Base-by-base conservation (phyloP, 306 rosid genomes). In the Mimosa pudica region DNA sequence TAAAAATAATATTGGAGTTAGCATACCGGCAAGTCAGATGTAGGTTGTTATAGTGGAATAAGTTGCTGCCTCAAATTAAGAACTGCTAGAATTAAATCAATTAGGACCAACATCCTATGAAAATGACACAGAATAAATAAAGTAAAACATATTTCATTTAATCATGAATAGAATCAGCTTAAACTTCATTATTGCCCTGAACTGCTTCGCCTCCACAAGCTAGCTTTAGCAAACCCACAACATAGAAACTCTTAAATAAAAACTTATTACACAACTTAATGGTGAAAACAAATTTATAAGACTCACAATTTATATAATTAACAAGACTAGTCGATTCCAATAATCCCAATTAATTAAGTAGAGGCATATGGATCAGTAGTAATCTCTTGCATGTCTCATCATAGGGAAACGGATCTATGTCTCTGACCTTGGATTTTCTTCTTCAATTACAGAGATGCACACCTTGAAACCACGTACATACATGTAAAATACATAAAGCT, bases 41-140 rank as follows among this genome's bases (percentile, higher is more conserved):
- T 83, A 76, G 87, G 77, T 83, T 80, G 85, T 84, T 80, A 67
- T 80, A 68, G 82, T 76, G 79, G 77, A 71, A 38, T 38, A 38
- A 74, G 66, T 33, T 72, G 63, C 32, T 24, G 52, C 64, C 18
- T 30, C 51, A 66, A 75, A n/a, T 41, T 67, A 74, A 54, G 71
- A 74, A 83, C 44, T 62, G 51, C 49, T 69, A 42, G 30, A 81
- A 65, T 81, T 71, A 68, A 81, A 83, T 83, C 81, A 83, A 86
- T 64, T 78, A 70, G 75, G 75, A 81, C 70, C 81, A 83, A 66
- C 86, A 78, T 76, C 57, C 76, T 66, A 77, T 47, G 30, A 24
- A 82, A 83, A 77, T 62, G 73, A 80, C 69, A 79, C 44, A 80
- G 79, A 67, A 73, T 42, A 65, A 14, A 38, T 55, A 77, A 73